Percentiles rank a stretch among this genome's conserved stretches.
phyloP scores from a whole-genome alignment of 2,329 filamentous ascomycete species.

The Colletotrichum sp. region DNA sequence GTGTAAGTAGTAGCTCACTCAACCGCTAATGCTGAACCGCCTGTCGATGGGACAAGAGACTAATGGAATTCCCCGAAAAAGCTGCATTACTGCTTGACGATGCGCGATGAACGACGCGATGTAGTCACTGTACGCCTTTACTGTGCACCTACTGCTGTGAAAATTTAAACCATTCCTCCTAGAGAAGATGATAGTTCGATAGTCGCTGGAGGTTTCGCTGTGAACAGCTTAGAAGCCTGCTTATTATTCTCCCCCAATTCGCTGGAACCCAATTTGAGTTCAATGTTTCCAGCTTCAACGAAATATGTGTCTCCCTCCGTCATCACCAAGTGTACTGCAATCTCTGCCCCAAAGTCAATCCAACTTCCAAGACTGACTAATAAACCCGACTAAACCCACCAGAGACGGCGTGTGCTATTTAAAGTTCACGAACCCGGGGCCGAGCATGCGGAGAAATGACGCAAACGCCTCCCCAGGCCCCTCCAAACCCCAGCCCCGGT shows the following conservation, averaged over 20 bases:
- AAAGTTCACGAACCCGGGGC: not conserved
- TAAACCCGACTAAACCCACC: not conserved
- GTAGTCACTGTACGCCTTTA: no score
- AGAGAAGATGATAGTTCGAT: no score
- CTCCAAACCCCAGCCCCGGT: not conserved
- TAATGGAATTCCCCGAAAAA: no score
- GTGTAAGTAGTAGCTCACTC: no score
- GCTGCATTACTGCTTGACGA: no score
- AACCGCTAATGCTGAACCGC: no score
- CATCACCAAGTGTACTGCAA: not conserved
- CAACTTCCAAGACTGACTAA: not conserved
- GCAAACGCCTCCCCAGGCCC: not conserved
- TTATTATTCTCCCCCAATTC: not conserved
- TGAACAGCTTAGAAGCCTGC: no score
- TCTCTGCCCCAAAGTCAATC: not conserved
- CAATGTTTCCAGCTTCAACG: no score
- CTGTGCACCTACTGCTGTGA: no score
- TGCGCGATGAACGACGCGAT: no score
- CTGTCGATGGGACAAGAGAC: no score
- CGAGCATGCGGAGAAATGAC: slow-evolving; percentile 9
- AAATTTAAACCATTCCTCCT: no score
- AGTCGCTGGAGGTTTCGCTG: rapidly evolving
- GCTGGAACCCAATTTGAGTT: not conserved
- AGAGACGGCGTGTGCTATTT: not conserved
- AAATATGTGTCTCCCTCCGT: not conserved